Evolutionary conservation across 1,284 basidiomycete genomes (phyloP), one percentile per base, ranked within the genome.

Genomic region (Cryptococcus wingfieldii): DNA sequence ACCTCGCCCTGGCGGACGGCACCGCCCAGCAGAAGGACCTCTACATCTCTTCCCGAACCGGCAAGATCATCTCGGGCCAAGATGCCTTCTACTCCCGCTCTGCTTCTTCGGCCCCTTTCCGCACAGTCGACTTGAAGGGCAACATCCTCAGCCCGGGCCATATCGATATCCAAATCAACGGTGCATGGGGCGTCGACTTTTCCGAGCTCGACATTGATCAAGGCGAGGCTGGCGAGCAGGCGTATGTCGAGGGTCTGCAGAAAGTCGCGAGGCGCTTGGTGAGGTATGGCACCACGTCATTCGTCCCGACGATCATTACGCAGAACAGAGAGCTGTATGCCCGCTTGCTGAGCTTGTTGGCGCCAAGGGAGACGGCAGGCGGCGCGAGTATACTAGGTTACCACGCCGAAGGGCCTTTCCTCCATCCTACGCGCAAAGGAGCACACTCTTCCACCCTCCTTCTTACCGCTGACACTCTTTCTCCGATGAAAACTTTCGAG

Each of bases 361-460:
- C 39, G 23, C 72, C 65, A 12, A 60, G 74, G 12, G 64, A 67
- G 13, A 47, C 54, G 0, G 25, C 59, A 8, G 39, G 55, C 3
- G 60, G 57, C 10, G 88, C 88, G 0, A 86, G 83, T 52, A 77
- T 88, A 3, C 82, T 94, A 16, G 90, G 90, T 16, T 94, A 88
- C 84, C 90, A 94, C 65, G 88, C 84, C 34, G 91, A 94, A 75
- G 91, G 91, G 0, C 91, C 91, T 1, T 95, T 93, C 79, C 81
- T 94, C 42, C 64, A 67, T 51, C 70, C 86, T 86, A 56, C 77
- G 82, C 58, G 83, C 70, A 85, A 88, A 53, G 90, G 90, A 5
- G 88, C 88, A 0, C 90, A 94, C 71, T 81, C 84, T 2, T 83
- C 84, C 4, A 79, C 84, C 4, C 85, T 86, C 67, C 83, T 93